Base-by-base conservation (phyloP, 345 rosid species). In the Sisymbrium altissimum region DNA sequence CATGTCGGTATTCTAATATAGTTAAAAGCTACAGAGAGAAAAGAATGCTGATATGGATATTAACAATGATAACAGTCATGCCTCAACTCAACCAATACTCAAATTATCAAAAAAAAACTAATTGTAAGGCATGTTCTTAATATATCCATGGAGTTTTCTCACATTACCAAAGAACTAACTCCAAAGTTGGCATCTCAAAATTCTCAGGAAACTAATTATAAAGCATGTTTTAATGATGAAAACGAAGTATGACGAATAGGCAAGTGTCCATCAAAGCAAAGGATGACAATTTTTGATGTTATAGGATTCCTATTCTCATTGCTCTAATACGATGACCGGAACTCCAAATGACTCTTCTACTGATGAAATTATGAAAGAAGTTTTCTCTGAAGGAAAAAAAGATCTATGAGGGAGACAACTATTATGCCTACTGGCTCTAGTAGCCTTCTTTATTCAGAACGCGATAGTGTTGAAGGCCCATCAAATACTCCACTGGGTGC, bases 401-500 rank as follows among this genome's bases (percentile, higher is more conserved):
- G 44, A 63, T 66, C 74, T 6, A 46, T 30, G 48, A 38, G 33
- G 33, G 80, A 69, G 45, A 55, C 43, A 45, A n/a, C n/a, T n/a
- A 14, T 29, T 21, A 41, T 66, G 45, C 72, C 83, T 21, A 64
- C 74, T 64, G 85, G 78, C 57, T 63, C 78, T 57, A 64, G 64
- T 73, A 74, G 56, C 75, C 66, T 62, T 53, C 39, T 68, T 48
- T 68, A 70, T 84, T 55, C 81, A 39, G 80, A 52, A 49, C 80
- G 69, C 12, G 74, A 77, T 33, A 79, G 59, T 74, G 60, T 57
- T 78, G 88, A 82, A 75, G 82, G 52, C 33, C 81, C 58, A 79
- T 64, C 83, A n/a, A 82, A 81, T 71, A 29, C 78, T 54, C 76
- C 72, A 33, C 73, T 67, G 62, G 70, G 35, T 64, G 56, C 50